phyloP scores from a whole-genome alignment of 2,329 filamentous ascomycete species.

The Claviceps pazoutovae region DNA sequence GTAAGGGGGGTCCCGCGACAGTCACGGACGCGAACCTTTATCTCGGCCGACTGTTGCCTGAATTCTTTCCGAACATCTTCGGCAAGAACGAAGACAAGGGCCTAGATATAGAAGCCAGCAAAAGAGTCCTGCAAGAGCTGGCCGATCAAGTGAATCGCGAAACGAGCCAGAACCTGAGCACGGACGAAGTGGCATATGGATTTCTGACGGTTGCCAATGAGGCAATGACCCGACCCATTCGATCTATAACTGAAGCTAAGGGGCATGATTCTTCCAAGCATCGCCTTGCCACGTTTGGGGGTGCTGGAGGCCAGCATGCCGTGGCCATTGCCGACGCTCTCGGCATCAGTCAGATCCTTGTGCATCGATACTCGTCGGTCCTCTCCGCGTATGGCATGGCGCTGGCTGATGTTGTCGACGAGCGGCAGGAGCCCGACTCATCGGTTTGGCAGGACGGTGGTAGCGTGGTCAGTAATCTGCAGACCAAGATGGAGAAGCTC shows the following conservation, averaged over 20 bases:
- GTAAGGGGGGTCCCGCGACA: slow-evolving; percentile 57
- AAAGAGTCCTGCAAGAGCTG: slow-evolving; percentile 26
- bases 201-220: slow-evolving; percentile 25
- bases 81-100: slow-evolving; percentile 11
- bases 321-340: slow-evolving; percentile 28
- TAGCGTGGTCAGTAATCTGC: slow-evolving; percentile 46
- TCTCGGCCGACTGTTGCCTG: slow-evolving; percentile 43
- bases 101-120: slow-evolving; percentile 26
- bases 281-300: slow-evolving; percentile 23
- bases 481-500: slow-evolving; percentile 62
- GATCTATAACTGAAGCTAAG: slow-evolving; percentile 21
- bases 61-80: slow-evolving; percentile 55
- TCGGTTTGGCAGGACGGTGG: slow-evolving; percentile 45
- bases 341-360: slow-evolving; percentile 27
- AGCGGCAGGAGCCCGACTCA: slow-evolving; percentile 66
- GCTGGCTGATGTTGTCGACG: slow-evolving; percentile 34
- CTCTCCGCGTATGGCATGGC: slow-evolving; percentile 33
- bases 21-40: slow-evolving; percentile 62
- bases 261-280: slow-evolving; percentile 22
- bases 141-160: slow-evolving; percentile 26
- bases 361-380: slow-evolving; percentile 31
- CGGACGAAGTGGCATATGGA: slow-evolving; percentile 22
- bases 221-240: slow-evolving; percentile 22
- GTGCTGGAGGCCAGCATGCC: slow-evolving; percentile 29
- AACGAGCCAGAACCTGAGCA: slow-evolving; percentile 13